Evolutionary conservation across 768 basidiomycete genomes (phyloP), one percentile per base, ranked within the genome.

Genomic region (Mycena olivaceomarginata): DNA sequence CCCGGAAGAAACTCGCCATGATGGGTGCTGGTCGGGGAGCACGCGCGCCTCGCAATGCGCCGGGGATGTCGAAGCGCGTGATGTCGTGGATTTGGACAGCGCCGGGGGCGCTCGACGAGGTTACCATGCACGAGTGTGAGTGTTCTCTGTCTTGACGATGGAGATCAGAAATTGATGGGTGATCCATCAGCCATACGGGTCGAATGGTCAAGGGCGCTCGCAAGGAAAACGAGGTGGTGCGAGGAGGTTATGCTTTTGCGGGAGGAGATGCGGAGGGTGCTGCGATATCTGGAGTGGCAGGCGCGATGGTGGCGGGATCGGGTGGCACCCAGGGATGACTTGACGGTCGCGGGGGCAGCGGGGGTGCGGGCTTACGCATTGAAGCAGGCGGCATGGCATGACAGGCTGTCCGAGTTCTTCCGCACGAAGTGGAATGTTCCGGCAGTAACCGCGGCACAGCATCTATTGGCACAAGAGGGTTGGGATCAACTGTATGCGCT

Each of bases 201-300:
- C 11, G 77, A 79, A n/a, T 79, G 78, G 78, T 51, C 37, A 15
- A 46, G 65, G 22, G 66, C 71, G 6, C 41, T 56, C 1, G 76
- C 77, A 9, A 25, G 78, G 39, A 67, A 64, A 10, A 51, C 18
- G 0, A 40, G 78, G 12, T 79, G 70, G 71, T 5, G 18, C 5
- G 78, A 79, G 46, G 76, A 79, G 46, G 78, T 79, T 9, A 25
- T 67, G 60, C n/a, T 74, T 1, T 57, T 79, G 18, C 18, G 64
- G 37, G 78, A 79, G 70, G 78, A 79, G 45, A 74, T 74, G 77
- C 25, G 65, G n/a, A 57, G 78, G 22, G 76, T 77, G 20, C 20
- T 74, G n/a, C 31, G 48, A 0, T 68, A 48, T 22, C 48, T 79
- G 13, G 46, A 12, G 40, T 74, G 71, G 69, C 63, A 75, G 45